A percentile compares a stretch with the other conserved stretches of the same genome.
phyloP scores from a whole-genome alignment of 495 filamentous ascomycete species.

The Talaromyces thailandensis region DNA sequence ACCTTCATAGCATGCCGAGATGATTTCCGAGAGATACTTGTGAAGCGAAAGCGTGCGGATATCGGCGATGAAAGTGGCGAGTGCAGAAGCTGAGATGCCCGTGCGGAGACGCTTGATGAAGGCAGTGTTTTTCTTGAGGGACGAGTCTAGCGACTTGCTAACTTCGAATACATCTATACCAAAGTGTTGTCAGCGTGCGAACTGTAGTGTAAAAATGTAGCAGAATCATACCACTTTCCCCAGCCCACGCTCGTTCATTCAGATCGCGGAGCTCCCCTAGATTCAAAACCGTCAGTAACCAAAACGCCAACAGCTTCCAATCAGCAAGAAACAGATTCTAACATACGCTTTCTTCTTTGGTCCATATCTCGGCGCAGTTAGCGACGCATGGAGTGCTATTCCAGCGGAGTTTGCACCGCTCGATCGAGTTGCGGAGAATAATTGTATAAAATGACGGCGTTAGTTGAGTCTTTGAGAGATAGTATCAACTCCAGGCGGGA shows the following conservation, averaged over 20 bases:
- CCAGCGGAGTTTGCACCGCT: not conserved
- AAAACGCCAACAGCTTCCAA: slow-evolving; percentile 11
- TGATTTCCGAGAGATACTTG: slow-evolving; percentile 96
- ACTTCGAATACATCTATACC: slow-evolving; percentile 69
- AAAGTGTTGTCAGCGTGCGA: slow-evolving; percentile 4
- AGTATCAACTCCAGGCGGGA: slow-evolving; percentile 14
- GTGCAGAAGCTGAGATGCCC: slow-evolving; percentile 67
- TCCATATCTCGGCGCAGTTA: slow-evolving; percentile 50
- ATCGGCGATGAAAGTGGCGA: slow-evolving; percentile 80
- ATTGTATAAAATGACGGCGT: not conserved
- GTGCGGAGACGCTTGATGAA: slow-evolving; percentile 97
- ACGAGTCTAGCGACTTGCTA: slow-evolving; percentile 79
- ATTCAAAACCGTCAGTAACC: slow-evolving; percentile 8
- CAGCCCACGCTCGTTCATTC: slow-evolving; percentile 81
- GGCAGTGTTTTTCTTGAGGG: slow-evolving; percentile 97
- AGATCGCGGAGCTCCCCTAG: slow-evolving; percentile 82
- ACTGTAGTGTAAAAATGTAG: not conserved
- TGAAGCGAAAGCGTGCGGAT: slow-evolving; percentile 86
- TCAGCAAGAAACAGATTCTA: not conserved
- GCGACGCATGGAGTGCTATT: slow-evolving; percentile 30
- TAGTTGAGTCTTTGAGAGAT: too few relatives aligned
- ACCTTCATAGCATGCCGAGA: slow-evolving; percentile 96
- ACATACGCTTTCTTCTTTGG: slow-evolving; percentile 71
- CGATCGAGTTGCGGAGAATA: not conserved
- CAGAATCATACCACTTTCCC: slow-evolving; percentile 61